Conservation (phyloP, 176 grass and related monocot species). For the Phyllostachys edulis region DNA sequence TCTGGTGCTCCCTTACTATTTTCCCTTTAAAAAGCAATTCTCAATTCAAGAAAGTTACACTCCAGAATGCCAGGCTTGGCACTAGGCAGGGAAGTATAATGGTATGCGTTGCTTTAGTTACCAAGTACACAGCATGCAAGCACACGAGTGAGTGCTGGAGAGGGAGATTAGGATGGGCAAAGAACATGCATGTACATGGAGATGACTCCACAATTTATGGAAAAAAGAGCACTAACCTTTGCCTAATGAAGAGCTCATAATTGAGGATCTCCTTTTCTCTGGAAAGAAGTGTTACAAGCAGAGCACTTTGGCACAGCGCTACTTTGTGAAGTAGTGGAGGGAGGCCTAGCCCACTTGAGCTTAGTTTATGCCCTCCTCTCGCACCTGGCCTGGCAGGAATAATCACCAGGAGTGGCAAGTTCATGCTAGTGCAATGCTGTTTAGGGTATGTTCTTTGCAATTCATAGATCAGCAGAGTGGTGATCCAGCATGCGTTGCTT, state of each 20-base stretch:
- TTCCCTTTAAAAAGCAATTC: neutral
- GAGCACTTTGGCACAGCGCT: slow-evolving; percentile 21
- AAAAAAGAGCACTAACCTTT: slow-evolving; percentile 40
- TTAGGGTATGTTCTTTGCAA: slow-evolving; percentile 47
- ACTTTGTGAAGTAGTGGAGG: slow-evolving; percentile 54
- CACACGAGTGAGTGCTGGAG: neutral
- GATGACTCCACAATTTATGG: slow-evolving; percentile 33
- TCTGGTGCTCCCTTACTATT: neutral
- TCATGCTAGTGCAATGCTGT: slow-evolving; percentile 31
- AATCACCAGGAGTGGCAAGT: slow-evolving; percentile 54
- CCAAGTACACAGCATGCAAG: slow-evolving; percentile 11
- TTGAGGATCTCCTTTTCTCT: slow-evolving; percentile 44
- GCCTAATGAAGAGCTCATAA: slow-evolving; percentile 41
- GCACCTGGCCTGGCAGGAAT: slow-evolving; percentile 13
- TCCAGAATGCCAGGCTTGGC: neutral
- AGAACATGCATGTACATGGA: slow-evolving; percentile 35
- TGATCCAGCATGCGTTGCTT: slow-evolving; percentile 37
- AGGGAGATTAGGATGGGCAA: neutral
- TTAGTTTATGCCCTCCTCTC: slow-evolving; percentile 24
- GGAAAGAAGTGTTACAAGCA: slow-evolving; percentile 33
- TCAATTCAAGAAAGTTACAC: neutral
- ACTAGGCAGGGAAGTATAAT: neutral
- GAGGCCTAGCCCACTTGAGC: slow-evolving; percentile 30
- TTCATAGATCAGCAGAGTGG: slow-evolving; percentile 24
- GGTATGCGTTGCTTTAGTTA: neutral